phyloP scores from a whole-genome alignment of 805 yeast genomes.

The Scheffersomyces ergatensis region DNA sequence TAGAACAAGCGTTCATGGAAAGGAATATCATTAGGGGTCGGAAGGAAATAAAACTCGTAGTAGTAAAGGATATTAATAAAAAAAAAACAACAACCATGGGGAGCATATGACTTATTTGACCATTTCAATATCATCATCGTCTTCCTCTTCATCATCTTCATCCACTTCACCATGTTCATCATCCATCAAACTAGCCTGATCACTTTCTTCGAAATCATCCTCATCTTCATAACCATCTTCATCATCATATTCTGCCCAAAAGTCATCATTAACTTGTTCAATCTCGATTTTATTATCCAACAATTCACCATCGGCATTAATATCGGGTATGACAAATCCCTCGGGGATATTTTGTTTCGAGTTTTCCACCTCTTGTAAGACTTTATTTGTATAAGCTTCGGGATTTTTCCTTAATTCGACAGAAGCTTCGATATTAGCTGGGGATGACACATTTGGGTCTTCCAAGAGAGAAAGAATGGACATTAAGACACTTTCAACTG shows the following conservation, averaged over 20 bases:
- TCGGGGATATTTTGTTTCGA: conserved; percentile 84
- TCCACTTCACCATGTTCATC: conserved; percentile 53
- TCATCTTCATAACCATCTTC: conserved; percentile 45
- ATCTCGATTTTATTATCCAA: conserved; percentile 21
- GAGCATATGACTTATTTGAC: conserved; percentile 2
- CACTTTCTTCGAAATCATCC: conserved; percentile 44
- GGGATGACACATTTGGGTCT: conserved; percentile 90
- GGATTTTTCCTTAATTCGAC: conserved; percentile 83
- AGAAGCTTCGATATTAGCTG: conserved; percentile 96
- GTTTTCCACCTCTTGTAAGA: conserved; percentile 76
- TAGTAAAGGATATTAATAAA: no score
- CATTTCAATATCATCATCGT: conserved; percentile 39
- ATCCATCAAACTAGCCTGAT: conserved; percentile 47
- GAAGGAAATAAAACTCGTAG: no score
- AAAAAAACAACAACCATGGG: no score
- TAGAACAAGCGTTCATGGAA: no score
- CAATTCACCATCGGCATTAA: conserved; percentile 36
- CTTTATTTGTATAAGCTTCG: conserved; percentile 71
- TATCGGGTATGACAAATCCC: conserved; percentile 80
- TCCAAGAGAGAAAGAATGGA: conserved; percentile 87
- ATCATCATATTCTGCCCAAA: conserved; percentile 69
- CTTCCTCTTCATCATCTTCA: conserved; percentile 61
- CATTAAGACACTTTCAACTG: conserved; percentile 86
- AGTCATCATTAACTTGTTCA: conserved; percentile 73
- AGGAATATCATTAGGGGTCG: no score